Base-by-base conservation (phyloP, 148 eudicot species). In the Diospyros kaki region DNA sequence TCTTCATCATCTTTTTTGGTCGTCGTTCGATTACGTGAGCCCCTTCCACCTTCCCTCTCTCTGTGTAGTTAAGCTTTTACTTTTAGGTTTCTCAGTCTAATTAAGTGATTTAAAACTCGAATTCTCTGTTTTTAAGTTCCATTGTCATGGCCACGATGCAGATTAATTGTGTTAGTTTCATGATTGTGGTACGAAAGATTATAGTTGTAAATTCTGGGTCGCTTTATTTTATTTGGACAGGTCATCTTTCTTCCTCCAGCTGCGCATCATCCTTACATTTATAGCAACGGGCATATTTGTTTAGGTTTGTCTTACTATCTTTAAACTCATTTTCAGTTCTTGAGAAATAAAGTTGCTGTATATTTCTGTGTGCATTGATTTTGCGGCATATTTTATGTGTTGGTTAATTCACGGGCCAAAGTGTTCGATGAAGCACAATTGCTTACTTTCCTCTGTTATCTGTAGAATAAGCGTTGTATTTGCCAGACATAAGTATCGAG, bases 251-350 rank as follows among this genome's bases (percentile, higher is more conserved):
- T 74, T 46, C 79, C 83, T 66, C 83, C 83, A 13, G 83, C 83
- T 66, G 79, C 79, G 0, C 75, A 51, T 46, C 83, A 80, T 13
- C 79, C 76, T 3, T 79, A 80, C 55, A 80, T 80, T 40, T 80
- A 80, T 71, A 80, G 79, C 83, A 80, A 80, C 59, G 83, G 83
- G 17, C 83, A 80, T 67, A 80, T 80, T 61, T 80, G 83, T 71
- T 61, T 75, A 71, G 83, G 83, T 80, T 75, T 45, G 82, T 79
- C 62, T 69, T 48, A 28, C 12, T 42, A 56, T 46, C 48, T 39
- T 28, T 28, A 4, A 18, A 14, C 1, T 53, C 40, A 77, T 48
- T 4, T 64, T 55, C 51, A 9, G 13, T 61, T 74, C 39, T 12
- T 55, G 61, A 18, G 28, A 6, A 44, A 39, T 53, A n/a, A 9